Base-by-base conservation (phyloP, 2,329 filamentous ascomycete genomes). In the Arthrobotrys musiformis region DNA sequence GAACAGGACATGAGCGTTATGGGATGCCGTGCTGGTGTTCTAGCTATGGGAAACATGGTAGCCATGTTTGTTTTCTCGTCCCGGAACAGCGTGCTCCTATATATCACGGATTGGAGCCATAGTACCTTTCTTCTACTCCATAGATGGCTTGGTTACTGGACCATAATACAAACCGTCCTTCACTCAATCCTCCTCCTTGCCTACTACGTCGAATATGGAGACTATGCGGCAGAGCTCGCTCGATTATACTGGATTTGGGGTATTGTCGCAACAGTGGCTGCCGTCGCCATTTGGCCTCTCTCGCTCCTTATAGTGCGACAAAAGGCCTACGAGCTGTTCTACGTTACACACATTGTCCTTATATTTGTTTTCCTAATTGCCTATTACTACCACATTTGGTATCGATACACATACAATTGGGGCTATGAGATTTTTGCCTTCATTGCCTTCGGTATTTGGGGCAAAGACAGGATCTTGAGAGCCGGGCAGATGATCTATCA, bases 351-450 rank as follows among this genome's bases (percentile, higher is more conserved):
- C 28, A 79, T 82, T 8, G 40, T 82, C 0, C 79, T 84, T 0
- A 78, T 81, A 0, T 61, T 82, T 1, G 22, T 84, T 4, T 81
- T 83, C 17, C 60, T 84, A 19, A 73, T 83, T 46, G 81, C 81
- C 0, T 84, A 81, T 60, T 84, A 82, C 79, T 83, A 83, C 40
- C 83, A 84, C 61, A 82, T 84, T 40, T 82, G 81, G 79, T 83
- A 86, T 22, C 63, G 79, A 2, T 84, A 81, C 62, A 70, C 67
- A 5, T 83, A 82, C 78, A 81, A 81, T 33, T 84, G 83, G 83
- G 83, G 83, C 0, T 84, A 84, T 42, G 83, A 84, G 78, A 83
- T 83, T 42, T 84, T 83, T 81, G 79, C 81, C 15, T 83, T 82
- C 66, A 70, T 83, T n/a, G 81, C 79, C 0, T 81, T 78, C 11